These are phyloP conservation scores for Candida tallmaniae DNA, from an alignment of 805 yeast species.

Conservation along the genomic window DNA sequence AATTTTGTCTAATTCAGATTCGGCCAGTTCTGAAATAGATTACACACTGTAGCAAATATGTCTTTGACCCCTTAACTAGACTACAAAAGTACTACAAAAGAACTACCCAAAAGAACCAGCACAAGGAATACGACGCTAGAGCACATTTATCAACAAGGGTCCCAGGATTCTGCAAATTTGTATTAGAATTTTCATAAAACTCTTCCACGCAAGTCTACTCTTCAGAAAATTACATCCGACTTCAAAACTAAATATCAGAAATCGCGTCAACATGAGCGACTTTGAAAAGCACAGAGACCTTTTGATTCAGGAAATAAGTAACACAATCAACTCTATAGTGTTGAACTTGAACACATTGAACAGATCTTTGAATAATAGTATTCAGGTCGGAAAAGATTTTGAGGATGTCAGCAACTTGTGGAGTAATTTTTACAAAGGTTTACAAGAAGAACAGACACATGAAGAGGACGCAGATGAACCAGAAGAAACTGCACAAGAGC, in stretches of 20 bases:
- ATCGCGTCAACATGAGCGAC: conserved; percentile 17
- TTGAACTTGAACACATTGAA: conserved; percentile 62
- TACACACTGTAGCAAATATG: too few species aligned
- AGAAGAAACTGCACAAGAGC: conserved; percentile 2
- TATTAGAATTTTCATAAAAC: too few species aligned
- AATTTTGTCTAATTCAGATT: too few species aligned
- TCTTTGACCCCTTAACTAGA: too few species aligned
- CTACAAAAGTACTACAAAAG: too few species aligned
- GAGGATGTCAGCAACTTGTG: conserved; percentile 68
- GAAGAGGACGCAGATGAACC: conserved; percentile 3
- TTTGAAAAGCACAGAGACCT: conserved; percentile 59
- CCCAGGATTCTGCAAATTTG: too few species aligned
- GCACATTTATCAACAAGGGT: too few species aligned
- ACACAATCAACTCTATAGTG: conserved; percentile 59
- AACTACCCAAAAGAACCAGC: too few species aligned
- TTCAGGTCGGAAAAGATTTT: conserved; percentile 73
- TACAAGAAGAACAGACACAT: conserved; percentile 23
- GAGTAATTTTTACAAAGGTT: conserved; percentile 60
- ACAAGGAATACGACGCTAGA: too few species aligned
- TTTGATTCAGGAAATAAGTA: conserved; percentile 52
- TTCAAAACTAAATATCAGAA: too few species aligned
- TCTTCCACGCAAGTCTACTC: not conserved
- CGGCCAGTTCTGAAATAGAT: too few species aligned
- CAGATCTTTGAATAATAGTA: conserved; percentile 59
- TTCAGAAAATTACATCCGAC: too few species aligned